A percentile compares a stretch with the other conserved stretches of the same genome.
Conservation (phyloP, 129 eudicot genomes). For the Smallanthus sonchifolius region DNA sequence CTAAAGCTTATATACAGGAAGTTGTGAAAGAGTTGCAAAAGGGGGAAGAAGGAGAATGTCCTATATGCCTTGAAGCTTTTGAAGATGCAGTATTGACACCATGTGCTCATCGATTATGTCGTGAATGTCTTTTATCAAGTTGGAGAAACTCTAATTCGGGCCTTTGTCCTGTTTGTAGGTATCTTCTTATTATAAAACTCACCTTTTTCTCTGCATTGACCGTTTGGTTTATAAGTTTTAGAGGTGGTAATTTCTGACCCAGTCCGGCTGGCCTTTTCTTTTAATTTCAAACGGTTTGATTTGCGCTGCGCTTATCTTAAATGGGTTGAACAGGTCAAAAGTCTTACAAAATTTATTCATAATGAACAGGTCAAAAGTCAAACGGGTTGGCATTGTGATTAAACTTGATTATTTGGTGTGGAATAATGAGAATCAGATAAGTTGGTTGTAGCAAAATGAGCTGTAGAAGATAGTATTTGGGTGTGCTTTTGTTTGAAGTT, state of each 20-base stretch:
- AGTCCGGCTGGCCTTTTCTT: not conserved
- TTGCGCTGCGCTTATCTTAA: not conserved
- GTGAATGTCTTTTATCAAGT: constrained; percentile 91
- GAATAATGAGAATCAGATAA: not conserved
- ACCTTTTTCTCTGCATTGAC: not conserved
- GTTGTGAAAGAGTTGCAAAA: constrained; percentile 85
- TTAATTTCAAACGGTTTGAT: not conserved
- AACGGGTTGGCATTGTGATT: not conserved
- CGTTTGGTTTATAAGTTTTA: not conserved
- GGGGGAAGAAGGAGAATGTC: constrained; percentile 93
- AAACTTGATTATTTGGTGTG: not conserved
- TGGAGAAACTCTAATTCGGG: constrained; percentile 69
- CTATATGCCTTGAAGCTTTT: constrained; percentile 96
- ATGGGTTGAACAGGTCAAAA: not conserved
- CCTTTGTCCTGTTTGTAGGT: constrained; percentile 98
- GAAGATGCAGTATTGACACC: constrained; percentile 99
- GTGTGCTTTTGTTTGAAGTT: not conserved
- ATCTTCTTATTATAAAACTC: constrained; percentile 10
- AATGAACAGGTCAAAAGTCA: not conserved
- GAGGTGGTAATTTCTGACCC: not conserved
- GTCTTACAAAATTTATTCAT: not conserved
- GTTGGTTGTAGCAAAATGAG: not conserved
- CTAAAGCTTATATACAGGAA: constrained; percentile 87
- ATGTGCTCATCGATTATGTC: constrained; percentile 95
- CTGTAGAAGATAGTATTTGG: not conserved